These are phyloP conservation scores for Fragilaria crotonensis DNA, from an alignment of 108 stramenopile species.

Conservation along the genomic window DNA sequence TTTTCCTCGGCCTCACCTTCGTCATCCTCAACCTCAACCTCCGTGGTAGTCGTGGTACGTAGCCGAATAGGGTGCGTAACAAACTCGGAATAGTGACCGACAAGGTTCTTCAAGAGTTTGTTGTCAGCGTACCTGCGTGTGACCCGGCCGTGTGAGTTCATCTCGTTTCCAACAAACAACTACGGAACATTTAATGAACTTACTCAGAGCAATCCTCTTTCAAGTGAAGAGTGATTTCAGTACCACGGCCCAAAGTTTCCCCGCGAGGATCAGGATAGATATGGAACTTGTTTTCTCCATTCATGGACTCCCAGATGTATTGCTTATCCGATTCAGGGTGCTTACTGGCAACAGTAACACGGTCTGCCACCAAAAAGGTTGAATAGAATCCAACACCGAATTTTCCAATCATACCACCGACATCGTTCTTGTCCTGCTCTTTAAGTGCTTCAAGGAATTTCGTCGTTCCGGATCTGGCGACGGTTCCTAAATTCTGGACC, in stretches of 20 bases:
- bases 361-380: conserved; percentile 90
- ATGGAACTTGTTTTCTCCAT: conserved; percentile 85
- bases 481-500: conserved; percentile 96
- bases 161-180: neutral
- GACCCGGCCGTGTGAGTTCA: conserved; percentile 26
- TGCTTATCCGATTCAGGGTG: conserved; percentile 81
- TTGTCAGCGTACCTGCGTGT: conserved; percentile 52
- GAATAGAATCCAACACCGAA: conserved; percentile 99
- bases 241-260: conserved; percentile 94
- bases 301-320: conserved; percentile 94
- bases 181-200: conserved; percentile 10
- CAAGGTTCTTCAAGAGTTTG: conserved; percentile 69
- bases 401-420: conserved; percentile 94
- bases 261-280: conserved; percentile 94
- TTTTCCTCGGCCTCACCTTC: conserved; percentile 69
- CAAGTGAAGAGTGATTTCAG: conserved; percentile 97
- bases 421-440: conserved; percentile 39
- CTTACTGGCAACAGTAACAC: conserved; percentile 93
- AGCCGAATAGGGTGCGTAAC: conserved; percentile 97
- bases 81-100: conserved; percentile 98
- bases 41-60: conserved; percentile 59
- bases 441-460: conserved; percentile 95
- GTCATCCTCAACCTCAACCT: conserved; percentile 76
- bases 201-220: conserved; percentile 88
- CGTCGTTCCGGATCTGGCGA: conserved; percentile 98